Percentiles rank a stretch among this genome's conserved stretches.
Evolutionary conservation across 1,139 yeast genomes (phyloP).

Genomic region (Pichia sp.): DNA sequence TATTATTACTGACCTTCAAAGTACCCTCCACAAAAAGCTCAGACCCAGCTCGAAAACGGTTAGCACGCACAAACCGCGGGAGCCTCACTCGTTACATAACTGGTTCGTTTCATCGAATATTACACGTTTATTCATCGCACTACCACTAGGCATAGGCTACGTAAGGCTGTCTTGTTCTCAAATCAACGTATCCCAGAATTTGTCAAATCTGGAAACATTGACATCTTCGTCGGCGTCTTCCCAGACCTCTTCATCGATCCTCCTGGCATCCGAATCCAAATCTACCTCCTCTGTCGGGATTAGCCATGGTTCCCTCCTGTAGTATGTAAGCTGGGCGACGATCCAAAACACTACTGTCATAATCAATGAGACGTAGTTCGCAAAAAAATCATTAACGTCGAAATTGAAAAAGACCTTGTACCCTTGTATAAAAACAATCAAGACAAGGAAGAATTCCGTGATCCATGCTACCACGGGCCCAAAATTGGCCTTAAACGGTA

Average conservation of each 20-base stretch:
- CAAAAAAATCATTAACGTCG: conserved; percentile 53
- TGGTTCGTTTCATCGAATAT: too few relatives aligned
- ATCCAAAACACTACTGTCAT: conserved; percentile 51
- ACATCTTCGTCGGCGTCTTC: conserved; percentile 17
- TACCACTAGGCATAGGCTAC: not conserved
- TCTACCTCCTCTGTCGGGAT: conserved; percentile 47
- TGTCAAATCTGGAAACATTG: conserved; percentile 21
- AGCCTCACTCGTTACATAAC: not conserved
- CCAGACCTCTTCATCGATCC: conserved; percentile 24
- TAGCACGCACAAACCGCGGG: not conserved
- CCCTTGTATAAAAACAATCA: conserved; percentile 67
- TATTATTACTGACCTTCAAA: too few relatives aligned
- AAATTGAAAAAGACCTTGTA: conserved; percentile 56
- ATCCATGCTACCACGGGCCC: conserved; percentile 66
- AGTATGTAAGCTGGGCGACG: conserved; percentile 37
- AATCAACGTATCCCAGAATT: conserved; percentile 25
- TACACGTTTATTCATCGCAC: not conserved
- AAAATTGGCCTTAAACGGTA: conserved; percentile 63
- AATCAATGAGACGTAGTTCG: conserved; percentile 62
- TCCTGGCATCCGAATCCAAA: conserved; percentile 21
- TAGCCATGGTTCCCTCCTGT: conserved; percentile 38
- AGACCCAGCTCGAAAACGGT: not conserved
- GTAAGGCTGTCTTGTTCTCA: not conserved
- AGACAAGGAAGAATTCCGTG: conserved; percentile 44
- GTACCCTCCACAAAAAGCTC: not conserved